phyloP scores from a whole-genome alignment of 2,329 filamentous ascomycete species.

The Exophiala mesophila region DNA sequence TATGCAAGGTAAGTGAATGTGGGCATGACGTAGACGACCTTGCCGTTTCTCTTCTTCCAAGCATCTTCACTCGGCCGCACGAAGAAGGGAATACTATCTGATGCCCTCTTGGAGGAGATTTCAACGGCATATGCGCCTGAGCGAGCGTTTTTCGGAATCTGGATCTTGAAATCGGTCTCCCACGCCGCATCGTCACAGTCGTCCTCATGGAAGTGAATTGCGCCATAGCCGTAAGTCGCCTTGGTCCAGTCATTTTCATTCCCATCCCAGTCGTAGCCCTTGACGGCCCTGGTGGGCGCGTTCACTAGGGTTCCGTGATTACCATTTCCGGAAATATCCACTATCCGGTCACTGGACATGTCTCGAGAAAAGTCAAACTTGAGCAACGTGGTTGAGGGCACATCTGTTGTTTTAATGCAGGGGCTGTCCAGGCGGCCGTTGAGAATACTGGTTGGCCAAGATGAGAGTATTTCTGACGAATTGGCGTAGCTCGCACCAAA shows the following conservation, averaged over 20 bases:
- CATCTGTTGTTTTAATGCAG: neutral
- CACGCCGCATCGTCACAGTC: conserved; percentile 35
- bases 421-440: conserved; percentile 18
- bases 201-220: conserved; percentile 38
- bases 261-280: conserved; percentile 33
- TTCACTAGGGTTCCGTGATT: conserved; percentile 31
- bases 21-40: conserved; percentile 32
- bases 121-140: conserved; percentile 31
- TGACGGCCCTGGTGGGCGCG: conserved; percentile 32
- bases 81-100: conserved; percentile 35
- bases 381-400: neutral
- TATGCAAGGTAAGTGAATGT: conserved; percentile 39
- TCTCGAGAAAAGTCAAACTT: conserved; percentile 11
- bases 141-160: conserved; percentile 19
- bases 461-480: neutral
- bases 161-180: conserved; percentile 31
- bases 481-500: conserved; percentile 8
- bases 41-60: conserved; percentile 7
- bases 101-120: conserved; percentile 22
- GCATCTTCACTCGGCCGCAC: conserved; percentile 29
- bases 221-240: conserved; percentile 33
- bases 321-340: conserved; percentile 27
- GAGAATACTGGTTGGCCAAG: conserved; percentile 9
- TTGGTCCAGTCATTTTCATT: conserved; percentile 31
- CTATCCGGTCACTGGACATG: conserved; percentile 20